These are phyloP conservation scores for Ustilago shanxiensis DNA, from an alignment of 1,284 basidiomycete species.

Conservation along the genomic window DNA sequence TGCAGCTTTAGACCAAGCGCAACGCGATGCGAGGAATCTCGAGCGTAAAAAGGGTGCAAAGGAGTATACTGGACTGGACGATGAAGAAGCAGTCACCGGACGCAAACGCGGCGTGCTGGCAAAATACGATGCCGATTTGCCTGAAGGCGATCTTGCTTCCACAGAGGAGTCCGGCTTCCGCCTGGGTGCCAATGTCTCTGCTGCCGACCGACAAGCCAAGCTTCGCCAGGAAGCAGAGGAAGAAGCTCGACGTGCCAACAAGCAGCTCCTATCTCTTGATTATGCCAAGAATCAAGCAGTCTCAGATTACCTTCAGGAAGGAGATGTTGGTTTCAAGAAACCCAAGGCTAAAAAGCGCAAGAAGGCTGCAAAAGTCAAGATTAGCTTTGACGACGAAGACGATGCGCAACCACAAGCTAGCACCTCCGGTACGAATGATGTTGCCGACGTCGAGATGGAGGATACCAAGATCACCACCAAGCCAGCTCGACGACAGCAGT, in stretches of 20 bases:
- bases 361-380: conserved; percentile 85
- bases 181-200: conserved; percentile 42
- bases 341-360: conserved; percentile 83
- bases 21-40: conserved; percentile 81
- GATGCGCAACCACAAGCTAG: conserved; percentile 69
- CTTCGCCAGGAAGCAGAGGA: conserved; percentile 74
- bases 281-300: conserved; percentile 86
- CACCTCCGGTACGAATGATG: conserved; percentile 33
- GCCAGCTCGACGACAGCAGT: conserved; percentile 20
- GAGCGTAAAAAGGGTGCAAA: conserved; percentile 89
- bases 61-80: conserved; percentile 95
- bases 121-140: conserved; percentile 93
- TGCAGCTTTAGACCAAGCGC: conserved; percentile 87
- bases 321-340: conserved; percentile 93
- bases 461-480: conserved; percentile 25
- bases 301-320: conserved; percentile 89
- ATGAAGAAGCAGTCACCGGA: conserved; percentile 81
- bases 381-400: conserved; percentile 78
- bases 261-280: conserved; percentile 81
- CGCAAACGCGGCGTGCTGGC: conserved; percentile 85
- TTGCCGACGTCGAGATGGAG: conserved; percentile 77
- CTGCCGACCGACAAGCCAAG: conserved; percentile 70
- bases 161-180: conserved; percentile 49
- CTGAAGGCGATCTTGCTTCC: conserved; percentile 73
- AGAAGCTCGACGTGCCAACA: conserved; percentile 72